Conservation (phyloP, 805 yeast genomes). For the Myxozyma mucilagina region DNA sequence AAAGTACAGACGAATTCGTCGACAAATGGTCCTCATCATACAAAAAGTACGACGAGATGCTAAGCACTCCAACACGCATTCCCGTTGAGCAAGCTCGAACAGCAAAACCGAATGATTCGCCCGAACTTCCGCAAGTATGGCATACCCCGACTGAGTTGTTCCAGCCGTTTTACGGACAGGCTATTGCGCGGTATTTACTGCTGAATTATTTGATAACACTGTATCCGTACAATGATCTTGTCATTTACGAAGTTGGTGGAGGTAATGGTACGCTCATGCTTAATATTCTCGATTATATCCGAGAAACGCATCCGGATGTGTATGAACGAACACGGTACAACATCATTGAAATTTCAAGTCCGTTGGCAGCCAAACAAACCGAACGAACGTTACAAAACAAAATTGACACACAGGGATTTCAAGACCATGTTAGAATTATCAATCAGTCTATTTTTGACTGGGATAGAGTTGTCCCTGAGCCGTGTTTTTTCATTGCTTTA, state of each 20-base stretch:
- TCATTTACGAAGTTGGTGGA: slow-evolving; percentile 85
- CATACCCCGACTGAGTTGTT: slow-evolving; percentile 88
- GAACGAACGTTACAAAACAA: slow-evolving; percentile 39
- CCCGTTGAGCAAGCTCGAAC: slow-evolving; percentile 4
- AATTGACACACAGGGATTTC: slow-evolving; percentile 49
- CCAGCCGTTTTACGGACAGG: slow-evolving; percentile 77
- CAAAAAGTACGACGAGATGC: slow-evolving; percentile 49
- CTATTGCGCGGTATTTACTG: slow-evolving; percentile 75
- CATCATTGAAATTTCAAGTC: slow-evolving; percentile 69
- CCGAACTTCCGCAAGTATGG: slow-evolving; percentile 60
- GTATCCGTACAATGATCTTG: slow-evolving; percentile 69
- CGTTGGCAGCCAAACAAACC: slow-evolving; percentile 60
- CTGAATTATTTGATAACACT: slow-evolving; percentile 67
- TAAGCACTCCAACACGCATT: slow-evolving; percentile 28
- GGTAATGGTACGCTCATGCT: slow-evolving; percentile 87
- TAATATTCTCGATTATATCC: slow-evolving; percentile 66
- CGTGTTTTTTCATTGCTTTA: slow-evolving; percentile 74
- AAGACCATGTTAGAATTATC: slow-evolving; percentile 59
- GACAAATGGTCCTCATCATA: slow-evolving; percentile 54
- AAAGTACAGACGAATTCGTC: slow-evolving; percentile 69
- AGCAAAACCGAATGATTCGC: neutral
- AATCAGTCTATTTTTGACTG: slow-evolving; percentile 78
- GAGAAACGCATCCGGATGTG: slow-evolving; percentile 67
- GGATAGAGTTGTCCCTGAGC: slow-evolving; percentile 49
- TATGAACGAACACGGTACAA: slow-evolving; percentile 66